Percentiles rank a stretch among this genome's conserved stretches.
These are phyloP conservation scores for Phycomyces blakesleeanus DNA, from an alignment of 192 early-diverging fungal genomes.

Conservation along the genomic window DNA sequence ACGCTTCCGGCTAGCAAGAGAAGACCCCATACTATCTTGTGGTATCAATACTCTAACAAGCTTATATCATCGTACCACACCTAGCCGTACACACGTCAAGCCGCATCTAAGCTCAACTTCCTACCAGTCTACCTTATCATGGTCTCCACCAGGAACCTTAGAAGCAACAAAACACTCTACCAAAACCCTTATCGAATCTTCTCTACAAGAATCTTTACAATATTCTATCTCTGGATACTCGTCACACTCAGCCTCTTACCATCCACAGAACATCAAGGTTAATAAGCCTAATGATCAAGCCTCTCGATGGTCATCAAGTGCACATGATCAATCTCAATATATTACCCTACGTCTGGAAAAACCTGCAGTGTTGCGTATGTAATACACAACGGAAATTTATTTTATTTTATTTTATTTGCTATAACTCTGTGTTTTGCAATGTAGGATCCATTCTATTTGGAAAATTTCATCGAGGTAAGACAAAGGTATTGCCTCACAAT, in stretches of 20 bases:
- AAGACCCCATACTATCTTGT: too few relatives aligned
- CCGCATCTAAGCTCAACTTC: too few relatives aligned
- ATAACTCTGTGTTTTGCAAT: background rate
- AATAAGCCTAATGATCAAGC: conserved; percentile 84
- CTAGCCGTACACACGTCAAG: too few relatives aligned
- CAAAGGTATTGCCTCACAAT: too few relatives aligned
- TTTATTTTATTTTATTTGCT: conserved; percentile 2
- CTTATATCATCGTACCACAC: too few relatives aligned
- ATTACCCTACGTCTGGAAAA: conserved; percentile 80
- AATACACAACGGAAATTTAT: conserved; percentile 30
- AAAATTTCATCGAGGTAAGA: conserved; percentile 75
- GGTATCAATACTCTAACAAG: too few relatives aligned
- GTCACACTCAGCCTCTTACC: conserved; percentile 77
- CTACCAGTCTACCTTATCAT: too few relatives aligned
- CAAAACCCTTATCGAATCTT: background rate
- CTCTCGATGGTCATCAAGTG: conserved; percentile 85
- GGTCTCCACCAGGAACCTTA: too few relatives aligned
- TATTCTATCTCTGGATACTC: conserved; percentile 74
- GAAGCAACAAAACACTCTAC: background rate
- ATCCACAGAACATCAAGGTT: conserved; percentile 77
- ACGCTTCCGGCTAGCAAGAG: too few relatives aligned
- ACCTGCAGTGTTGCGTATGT: conserved; percentile 76
- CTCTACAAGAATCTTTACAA: conserved; percentile 10
- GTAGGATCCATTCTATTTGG: conserved; percentile 89
- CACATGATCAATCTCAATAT: conserved; percentile 87